phyloP scores from a whole-genome alignment of 208 protist species.

The Leishmania lainsoni region DNA sequence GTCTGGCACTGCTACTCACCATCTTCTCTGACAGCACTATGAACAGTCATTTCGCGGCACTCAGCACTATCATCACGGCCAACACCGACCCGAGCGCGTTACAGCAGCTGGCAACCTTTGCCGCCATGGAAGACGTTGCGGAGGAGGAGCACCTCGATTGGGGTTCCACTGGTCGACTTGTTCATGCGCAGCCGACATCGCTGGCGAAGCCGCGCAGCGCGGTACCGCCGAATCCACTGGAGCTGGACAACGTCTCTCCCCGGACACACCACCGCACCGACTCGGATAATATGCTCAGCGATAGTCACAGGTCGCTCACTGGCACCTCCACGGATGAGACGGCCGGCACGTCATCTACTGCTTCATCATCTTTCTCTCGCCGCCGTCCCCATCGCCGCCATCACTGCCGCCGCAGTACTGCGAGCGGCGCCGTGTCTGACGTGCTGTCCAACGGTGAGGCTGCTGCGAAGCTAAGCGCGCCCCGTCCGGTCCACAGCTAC shows the following conservation, averaged over 20 bases:
- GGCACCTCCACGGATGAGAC: conserved; percentile 1
- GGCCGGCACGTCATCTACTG: neutral
- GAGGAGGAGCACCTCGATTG: conserved; percentile 79
- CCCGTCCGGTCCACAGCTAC: conserved; percentile 34
- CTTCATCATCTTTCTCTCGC: conserved; percentile 18
- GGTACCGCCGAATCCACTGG: conserved; percentile 11
- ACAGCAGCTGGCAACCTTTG: conserved; percentile 74
- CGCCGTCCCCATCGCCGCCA: conserved; percentile 26
- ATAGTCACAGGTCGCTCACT: conserved; percentile 16
- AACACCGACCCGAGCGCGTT: conserved; percentile 47
- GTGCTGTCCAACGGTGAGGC: neutral
- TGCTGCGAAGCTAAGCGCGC: neutral
- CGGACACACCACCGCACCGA: conserved; percentile 8
- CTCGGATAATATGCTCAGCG: conserved; percentile 11
- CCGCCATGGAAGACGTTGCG: conserved; percentile 55
- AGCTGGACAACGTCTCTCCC: conserved; percentile 1
- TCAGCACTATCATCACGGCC: conserved; percentile 59
- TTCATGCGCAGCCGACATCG: conserved; percentile 8
- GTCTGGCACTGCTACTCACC: conserved; percentile 43
- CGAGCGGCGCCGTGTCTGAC: conserved; percentile 3
- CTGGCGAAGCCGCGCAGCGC: conserved; percentile 25
- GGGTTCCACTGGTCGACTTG: conserved; percentile 40
- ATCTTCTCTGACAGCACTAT: conserved; percentile 35
- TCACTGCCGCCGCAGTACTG: conserved; percentile 19
- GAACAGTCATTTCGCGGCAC: conserved; percentile 25